Conservation (phyloP, 208 protist species). For the Strigomonas culicis region DNA sequence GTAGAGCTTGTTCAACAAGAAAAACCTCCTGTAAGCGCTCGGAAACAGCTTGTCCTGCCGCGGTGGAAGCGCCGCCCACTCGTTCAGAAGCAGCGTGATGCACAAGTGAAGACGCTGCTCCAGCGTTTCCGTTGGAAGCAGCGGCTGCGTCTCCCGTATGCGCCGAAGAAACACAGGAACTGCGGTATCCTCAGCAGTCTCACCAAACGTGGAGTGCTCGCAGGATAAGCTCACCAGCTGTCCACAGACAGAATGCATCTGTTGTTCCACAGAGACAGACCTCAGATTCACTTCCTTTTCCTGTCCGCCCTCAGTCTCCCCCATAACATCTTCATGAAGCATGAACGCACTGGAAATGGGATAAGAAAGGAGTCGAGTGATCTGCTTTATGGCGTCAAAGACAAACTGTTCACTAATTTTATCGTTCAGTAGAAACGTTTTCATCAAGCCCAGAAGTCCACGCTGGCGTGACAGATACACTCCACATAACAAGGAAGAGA, state of each 20-base stretch:
- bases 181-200: not conserved
- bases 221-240: slow-evolving; percentile 48
- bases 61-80: slow-evolving; percentile 21
- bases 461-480: slow-evolving; percentile 31
- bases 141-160: not conserved
- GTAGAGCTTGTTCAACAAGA: slow-evolving; percentile 58
- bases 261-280: slow-evolving; percentile 24
- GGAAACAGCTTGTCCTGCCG: slow-evolving; percentile 17
- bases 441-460: slow-evolving; percentile 48
- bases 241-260: slow-evolving; percentile 25
- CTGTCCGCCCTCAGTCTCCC: too few species aligned
- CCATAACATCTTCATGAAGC: not conserved
- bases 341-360: not conserved
- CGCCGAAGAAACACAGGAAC: not conserved
- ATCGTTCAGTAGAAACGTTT: slow-evolving; percentile 64
- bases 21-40: slow-evolving; percentile 40
- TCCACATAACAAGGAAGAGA: slow-evolving; percentile 46
- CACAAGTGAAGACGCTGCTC: slow-evolving; percentile 70
- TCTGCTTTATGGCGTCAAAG: slow-evolving; percentile 42
- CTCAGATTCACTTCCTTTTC: not conserved
- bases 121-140: slow-evolving; percentile 60
- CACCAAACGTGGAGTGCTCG: slow-evolving; percentile 19
- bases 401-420: slow-evolving; percentile 33
- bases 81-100: slow-evolving; percentile 44
- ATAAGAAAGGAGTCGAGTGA: slow-evolving; percentile 43